These are phyloP conservation scores for Nakaseomyces uthaithaninus DNA, from an alignment of 1,139 yeast genomes.

Conservation along the genomic window DNA sequence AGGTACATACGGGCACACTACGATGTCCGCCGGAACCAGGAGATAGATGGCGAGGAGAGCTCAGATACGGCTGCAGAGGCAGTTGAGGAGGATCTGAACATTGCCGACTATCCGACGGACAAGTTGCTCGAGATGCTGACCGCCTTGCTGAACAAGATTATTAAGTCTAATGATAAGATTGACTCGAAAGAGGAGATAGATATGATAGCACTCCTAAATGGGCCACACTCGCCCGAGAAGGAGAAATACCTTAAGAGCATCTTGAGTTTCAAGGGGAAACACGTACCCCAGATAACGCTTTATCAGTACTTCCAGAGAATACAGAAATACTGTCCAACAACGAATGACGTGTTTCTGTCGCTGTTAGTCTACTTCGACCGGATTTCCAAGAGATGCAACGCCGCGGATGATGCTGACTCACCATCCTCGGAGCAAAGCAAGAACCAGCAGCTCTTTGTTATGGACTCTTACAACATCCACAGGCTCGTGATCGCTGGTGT, in stretches of 20 bases:
- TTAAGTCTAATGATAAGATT: slow-evolving; percentile 67
- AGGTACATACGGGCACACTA: slow-evolving; percentile 3
- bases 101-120: slow-evolving; percentile 74
- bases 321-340: slow-evolving; percentile 92
- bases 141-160: slow-evolving; percentile 71
- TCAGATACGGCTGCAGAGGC: slow-evolving; percentile 1
- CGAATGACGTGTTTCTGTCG: slow-evolving; percentile 89
- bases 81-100: slow-evolving; percentile 39
- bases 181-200: neutral
- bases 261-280: slow-evolving; percentile 89
- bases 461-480: slow-evolving; percentile 94
- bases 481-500: slow-evolving; percentile 92
- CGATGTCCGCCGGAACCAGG: neutral
- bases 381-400: slow-evolving; percentile 78
- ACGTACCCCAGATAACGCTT: slow-evolving; percentile 86
- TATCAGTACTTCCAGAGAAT: slow-evolving; percentile 86
- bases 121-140: slow-evolving; percentile 78
- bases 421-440: neutral
- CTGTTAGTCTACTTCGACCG: slow-evolving; percentile 89
- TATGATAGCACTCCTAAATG: neutral
- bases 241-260: slow-evolving; percentile 35
- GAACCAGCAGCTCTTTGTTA: slow-evolving; percentile 51
- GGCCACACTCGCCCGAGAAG: neutral
- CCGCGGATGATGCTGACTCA: slow-evolving; percentile 9
- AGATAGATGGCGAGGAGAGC: neutral